phyloP scores from a whole-genome alignment of 768 basidiomycete genomes.

The Lactarius hatsudake region DNA sequence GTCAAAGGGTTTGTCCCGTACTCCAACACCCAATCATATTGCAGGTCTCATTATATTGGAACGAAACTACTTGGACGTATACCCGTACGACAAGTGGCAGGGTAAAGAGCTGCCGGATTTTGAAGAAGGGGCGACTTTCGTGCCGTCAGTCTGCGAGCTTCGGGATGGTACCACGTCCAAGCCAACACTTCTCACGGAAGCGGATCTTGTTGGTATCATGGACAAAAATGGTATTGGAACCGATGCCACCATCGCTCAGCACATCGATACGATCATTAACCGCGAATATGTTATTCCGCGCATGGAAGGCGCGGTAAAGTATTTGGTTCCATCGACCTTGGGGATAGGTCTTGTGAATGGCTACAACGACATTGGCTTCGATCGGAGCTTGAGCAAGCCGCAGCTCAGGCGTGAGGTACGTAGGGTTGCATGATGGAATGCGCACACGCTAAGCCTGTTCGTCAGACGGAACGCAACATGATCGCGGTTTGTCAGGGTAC shows the following conservation, averaged over 20 bases:
- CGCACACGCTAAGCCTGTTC: slow-evolving; percentile 9
- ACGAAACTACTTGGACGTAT: slow-evolving; percentile 91
- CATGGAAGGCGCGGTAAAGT: slow-evolving; percentile 83
- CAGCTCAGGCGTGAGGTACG: slow-evolving; percentile 87
- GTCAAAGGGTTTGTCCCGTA: slow-evolving; percentile 23
- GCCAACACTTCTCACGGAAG: slow-evolving; percentile 87
- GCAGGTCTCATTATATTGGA: slow-evolving; percentile 77
- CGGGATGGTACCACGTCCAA: slow-evolving; percentile 78
- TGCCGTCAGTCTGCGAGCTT: slow-evolving; percentile 79
- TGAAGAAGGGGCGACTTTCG: slow-evolving; percentile 77
- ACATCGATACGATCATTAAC: slow-evolving; percentile 91
- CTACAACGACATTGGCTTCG: slow-evolving; percentile 87
- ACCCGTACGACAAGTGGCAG: slow-evolving; percentile 94
- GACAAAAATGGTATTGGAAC: slow-evolving; percentile 99
- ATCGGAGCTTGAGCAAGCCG: slow-evolving; percentile 88
- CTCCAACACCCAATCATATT: background rate
- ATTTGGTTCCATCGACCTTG: slow-evolving; percentile 90
- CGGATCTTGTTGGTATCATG: slow-evolving; percentile 94
- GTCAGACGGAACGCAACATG: slow-evolving; percentile 93
- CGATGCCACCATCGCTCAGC: slow-evolving; percentile 97
- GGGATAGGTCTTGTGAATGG: slow-evolving; percentile 94
- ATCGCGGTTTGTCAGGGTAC: slow-evolving; percentile 86
- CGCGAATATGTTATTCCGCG: slow-evolving; percentile 88
- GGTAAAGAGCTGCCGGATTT: slow-evolving; percentile 82
- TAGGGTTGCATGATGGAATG: background rate